Conservation (phyloP, 2,329 filamentous ascomycete genomes). For the Tolypocladium nubicola region DNA sequence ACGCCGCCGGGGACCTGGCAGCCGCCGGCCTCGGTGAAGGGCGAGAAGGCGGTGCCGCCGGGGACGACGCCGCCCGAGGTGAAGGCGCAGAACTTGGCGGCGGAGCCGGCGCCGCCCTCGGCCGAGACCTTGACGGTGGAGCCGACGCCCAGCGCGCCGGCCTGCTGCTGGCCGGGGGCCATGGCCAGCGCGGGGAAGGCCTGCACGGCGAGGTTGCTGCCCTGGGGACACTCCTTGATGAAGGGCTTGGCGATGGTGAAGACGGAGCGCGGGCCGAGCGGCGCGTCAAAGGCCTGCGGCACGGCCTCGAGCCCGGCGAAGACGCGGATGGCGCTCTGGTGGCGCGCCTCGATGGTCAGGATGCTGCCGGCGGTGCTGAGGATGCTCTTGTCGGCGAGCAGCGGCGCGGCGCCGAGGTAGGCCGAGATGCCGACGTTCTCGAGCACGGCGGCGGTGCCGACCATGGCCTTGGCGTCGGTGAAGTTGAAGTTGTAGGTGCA, state of each 20-base stretch:
- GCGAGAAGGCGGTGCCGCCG: constrained; percentile 49
- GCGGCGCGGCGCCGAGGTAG: constrained; percentile 59
- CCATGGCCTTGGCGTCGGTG: constrained; percentile 54
- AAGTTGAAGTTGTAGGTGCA: constrained; percentile 67
- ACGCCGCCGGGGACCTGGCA: constrained; percentile 54
- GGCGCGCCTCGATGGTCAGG: constrained; percentile 61
- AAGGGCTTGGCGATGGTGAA: constrained; percentile 66
- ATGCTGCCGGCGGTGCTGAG: constrained; percentile 60
- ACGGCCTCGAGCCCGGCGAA: constrained; percentile 48
- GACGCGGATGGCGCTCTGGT: constrained; percentile 61
- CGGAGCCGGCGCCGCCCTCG: constrained; percentile 27
- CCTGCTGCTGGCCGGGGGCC: constrained; percentile 29
- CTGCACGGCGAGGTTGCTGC: constrained; percentile 51
- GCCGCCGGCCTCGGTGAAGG: constrained; percentile 38
- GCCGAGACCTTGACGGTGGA: constrained; percentile 31
- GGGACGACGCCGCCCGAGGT: constrained; percentile 46
- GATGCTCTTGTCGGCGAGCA: constrained; percentile 48
- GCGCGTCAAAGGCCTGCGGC: constrained; percentile 59
- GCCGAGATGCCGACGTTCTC: constrained; percentile 68
- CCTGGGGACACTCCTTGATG: constrained; percentile 58
- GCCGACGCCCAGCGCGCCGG: constrained; percentile 23
- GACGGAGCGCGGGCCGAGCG: constrained; percentile 56
- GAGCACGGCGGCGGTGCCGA: constrained; percentile 57
- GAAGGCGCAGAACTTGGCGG: constrained; percentile 54
- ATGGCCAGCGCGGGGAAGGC: constrained; percentile 50